phyloP scores from a whole-genome alignment of 2,329 filamentous ascomycete species.

The Ophiognomonia clavigignenti-juglandacearum region DNA sequence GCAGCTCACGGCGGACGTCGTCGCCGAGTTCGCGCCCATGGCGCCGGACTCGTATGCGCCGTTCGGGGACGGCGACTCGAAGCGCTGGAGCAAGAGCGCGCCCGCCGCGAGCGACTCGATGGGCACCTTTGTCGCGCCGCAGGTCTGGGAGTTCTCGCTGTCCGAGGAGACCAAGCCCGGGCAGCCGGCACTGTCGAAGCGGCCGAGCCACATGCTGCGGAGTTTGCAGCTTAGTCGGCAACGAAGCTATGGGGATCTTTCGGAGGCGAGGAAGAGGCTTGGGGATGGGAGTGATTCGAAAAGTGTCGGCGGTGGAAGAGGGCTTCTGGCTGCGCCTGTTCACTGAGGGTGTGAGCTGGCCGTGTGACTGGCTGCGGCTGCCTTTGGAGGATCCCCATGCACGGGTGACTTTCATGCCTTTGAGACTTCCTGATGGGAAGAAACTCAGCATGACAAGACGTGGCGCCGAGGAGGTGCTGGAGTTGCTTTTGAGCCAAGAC shows the following conservation, averaged over 20 bases:
- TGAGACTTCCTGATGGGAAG: neutral
- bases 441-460: too few species aligned
- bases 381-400: neutral
- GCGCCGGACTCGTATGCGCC: conserved; percentile 11
- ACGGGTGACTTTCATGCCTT: conserved; percentile 1
- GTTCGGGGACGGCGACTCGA: conserved; percentile 16
- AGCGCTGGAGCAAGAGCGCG: conserved; percentile 14
- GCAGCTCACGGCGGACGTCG: conserved; percentile 13
- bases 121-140: conserved; percentile 13
- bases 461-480: conserved; percentile 5
- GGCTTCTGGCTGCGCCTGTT: conserved; percentile 14
- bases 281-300: conserved; percentile 9
- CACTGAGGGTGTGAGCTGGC: conserved; percentile 6
- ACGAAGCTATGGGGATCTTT: conserved; percentile 15
- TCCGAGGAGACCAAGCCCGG: conserved; percentile 14
- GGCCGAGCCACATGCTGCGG: conserved; percentile 16
- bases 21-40: conserved; percentile 14
- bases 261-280: conserved; percentile 12
- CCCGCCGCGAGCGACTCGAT: conserved; percentile 8
- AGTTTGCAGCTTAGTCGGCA: conserved; percentile 15
- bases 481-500: too few species aligned
- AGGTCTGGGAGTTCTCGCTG: conserved; percentile 16
- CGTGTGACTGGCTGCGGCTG: neutral
- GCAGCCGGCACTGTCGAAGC: conserved; percentile 15
- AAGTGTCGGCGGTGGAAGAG: conserved; percentile 5